A percentile compares a stretch with the other conserved stretches of the same genome.
Evolutionary conservation across 2,329 filamentous ascomycete species (phyloP).

Genomic region (Elsinoe ampelina): DNA sequence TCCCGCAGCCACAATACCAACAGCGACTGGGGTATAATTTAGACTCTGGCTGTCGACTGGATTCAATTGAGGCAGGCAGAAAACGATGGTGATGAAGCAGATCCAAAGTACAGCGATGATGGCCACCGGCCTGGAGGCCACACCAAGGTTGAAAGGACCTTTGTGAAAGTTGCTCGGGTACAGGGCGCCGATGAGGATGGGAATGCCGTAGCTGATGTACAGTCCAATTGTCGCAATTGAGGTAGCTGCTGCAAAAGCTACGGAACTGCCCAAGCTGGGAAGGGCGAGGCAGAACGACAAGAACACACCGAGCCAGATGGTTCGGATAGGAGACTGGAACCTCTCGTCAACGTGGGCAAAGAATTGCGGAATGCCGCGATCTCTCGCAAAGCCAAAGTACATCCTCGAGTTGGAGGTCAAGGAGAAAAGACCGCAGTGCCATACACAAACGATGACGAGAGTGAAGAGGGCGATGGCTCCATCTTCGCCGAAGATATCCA

Average conservation of each 20-base stretch:
- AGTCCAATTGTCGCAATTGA: slow-evolving; percentile 51
- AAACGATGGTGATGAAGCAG: slow-evolving; percentile 46
- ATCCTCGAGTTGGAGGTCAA: slow-evolving; percentile 50
- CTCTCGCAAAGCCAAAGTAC: slow-evolving; percentile 51
- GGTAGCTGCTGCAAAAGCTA: slow-evolving; percentile 50
- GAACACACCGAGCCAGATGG: slow-evolving; percentile 47
- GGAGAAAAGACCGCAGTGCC: slow-evolving; percentile 52
- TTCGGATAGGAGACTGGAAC: slow-evolving; percentile 43
- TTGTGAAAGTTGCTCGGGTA: slow-evolving; percentile 45
- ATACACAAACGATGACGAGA: slow-evolving; percentile 50
- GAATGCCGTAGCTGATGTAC: slow-evolving; percentile 50
- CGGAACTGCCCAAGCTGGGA: slow-evolving; percentile 45
- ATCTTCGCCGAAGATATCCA: slow-evolving; percentile 47
- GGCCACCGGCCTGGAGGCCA: slow-evolving; percentile 40
- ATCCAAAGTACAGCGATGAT: slow-evolving; percentile 44
- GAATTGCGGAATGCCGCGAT: slow-evolving; percentile 46
- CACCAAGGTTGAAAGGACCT: slow-evolving; percentile 47
- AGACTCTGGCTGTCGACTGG: slow-evolving; percentile 47
- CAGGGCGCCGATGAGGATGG: slow-evolving; percentile 46
- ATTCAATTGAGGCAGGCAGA: slow-evolving; percentile 48
- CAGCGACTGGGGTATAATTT: slow-evolving; percentile 52
- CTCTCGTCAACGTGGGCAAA: slow-evolving; percentile 45
- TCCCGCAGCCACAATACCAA: slow-evolving; percentile 46
- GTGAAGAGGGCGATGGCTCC: slow-evolving; percentile 48
- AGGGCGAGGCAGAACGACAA: slow-evolving; percentile 48